Evolutionary conservation across 1,139 yeast species (phyloP).

Genomic region (Geotrichum europaeum): DNA sequence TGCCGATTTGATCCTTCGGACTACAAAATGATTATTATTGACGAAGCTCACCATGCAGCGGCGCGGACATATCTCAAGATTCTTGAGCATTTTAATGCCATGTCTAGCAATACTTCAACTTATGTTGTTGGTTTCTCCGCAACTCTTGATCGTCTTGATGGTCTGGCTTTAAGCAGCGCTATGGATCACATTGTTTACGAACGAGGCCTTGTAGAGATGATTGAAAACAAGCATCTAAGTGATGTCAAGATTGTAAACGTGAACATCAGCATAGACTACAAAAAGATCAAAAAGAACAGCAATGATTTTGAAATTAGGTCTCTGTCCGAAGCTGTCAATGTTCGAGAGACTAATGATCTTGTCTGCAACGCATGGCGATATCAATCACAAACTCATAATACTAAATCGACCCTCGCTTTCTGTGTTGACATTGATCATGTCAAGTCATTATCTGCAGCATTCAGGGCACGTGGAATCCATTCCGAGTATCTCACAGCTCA

Average conservation of each 20-base stretch:
- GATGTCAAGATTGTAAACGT: slow-evolving; percentile 64
- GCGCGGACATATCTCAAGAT: slow-evolving; percentile 61
- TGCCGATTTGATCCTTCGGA: slow-evolving; percentile 48
- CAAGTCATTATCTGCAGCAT: slow-evolving; percentile 46
- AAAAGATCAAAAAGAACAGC: slow-evolving; percentile 30
- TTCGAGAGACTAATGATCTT: slow-evolving; percentile 47
- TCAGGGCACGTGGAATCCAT: slow-evolving; percentile 55
- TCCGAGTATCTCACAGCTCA: slow-evolving; percentile 72
- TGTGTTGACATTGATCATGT: slow-evolving; percentile 74
- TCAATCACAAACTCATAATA: slow-evolving; percentile 29
- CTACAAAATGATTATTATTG: slow-evolving; percentile 70
- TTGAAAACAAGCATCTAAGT: slow-evolving; percentile 60
- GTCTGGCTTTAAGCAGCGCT: slow-evolving; percentile 48
- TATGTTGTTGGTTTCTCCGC: slow-evolving; percentile 85
- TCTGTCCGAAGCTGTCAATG: slow-evolving; percentile 53
- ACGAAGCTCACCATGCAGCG: slow-evolving; percentile 92
- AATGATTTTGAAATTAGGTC: slow-evolving; percentile 53
- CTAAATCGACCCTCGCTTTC: slow-evolving; percentile 67
- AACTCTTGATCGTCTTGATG: slow-evolving; percentile 65
- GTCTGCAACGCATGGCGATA: slow-evolving; percentile 55
- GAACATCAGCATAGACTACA: slow-evolving; percentile 37
- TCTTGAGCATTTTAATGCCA: slow-evolving; percentile 51
- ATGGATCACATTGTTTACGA: slow-evolving; percentile 76
- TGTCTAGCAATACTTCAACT: slow-evolving; percentile 37
- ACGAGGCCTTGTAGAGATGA: slow-evolving; percentile 60